Evolutionary conservation across 306 rosid genomes (phyloP).

Genomic region (Corylus americana): DNA sequence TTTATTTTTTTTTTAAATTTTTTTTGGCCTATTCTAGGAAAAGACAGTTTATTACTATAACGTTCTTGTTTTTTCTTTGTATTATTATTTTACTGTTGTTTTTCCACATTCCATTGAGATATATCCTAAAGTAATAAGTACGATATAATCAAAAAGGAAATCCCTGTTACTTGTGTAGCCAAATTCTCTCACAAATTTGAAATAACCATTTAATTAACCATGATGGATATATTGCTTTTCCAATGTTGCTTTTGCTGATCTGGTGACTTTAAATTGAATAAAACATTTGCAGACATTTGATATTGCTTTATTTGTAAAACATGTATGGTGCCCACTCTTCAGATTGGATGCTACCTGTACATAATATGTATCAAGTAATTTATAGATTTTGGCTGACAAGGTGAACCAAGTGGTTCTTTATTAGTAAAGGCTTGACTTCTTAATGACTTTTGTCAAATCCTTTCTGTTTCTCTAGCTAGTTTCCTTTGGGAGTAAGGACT

Average conservation of each 20-base stretch:
- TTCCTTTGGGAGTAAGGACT: background rate
- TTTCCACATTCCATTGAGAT: background rate
- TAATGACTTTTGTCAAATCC: background rate
- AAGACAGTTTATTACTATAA: background rate
- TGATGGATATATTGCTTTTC: background rate
- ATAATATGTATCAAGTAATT: background rate
- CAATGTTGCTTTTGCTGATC: background rate
- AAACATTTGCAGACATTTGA: background rate
- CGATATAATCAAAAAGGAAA: background rate
- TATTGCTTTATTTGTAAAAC: background rate
- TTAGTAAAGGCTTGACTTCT: background rate
- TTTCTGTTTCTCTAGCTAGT: background rate
- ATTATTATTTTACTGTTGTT: background rate
- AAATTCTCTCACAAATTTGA: background rate
- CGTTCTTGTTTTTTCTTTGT: background rate
- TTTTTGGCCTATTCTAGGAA: background rate
- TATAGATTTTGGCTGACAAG: background rate
- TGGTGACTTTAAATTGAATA: background rate
- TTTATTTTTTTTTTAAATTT: background rate
- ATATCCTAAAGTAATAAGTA: background rate
- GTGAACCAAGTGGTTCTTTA: conserved; percentile 2
- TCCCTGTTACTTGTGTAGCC: background rate
- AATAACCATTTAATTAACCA: background rate
- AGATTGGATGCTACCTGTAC: background rate
- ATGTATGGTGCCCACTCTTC: background rate